A percentile compares a stretch with the other conserved stretches of the same genome.
Evolutionary conservation across 2,329 filamentous ascomycete species (phyloP).

Genomic region (Claviceps arundinis): DNA sequence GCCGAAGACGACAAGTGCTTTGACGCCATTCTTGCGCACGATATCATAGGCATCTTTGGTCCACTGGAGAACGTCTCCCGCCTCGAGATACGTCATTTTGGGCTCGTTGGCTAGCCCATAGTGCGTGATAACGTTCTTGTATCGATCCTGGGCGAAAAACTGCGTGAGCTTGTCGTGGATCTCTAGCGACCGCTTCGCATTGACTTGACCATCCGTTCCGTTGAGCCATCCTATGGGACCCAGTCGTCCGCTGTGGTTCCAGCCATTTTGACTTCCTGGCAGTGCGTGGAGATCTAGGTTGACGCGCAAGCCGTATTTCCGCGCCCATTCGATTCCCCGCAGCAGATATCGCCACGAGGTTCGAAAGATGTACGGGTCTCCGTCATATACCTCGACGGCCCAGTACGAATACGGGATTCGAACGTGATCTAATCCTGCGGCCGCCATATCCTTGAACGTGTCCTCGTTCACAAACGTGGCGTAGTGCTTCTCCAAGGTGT

Average conservation of each 20-base stretch:
- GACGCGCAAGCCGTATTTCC: slow-evolving; percentile 80
- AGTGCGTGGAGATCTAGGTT: slow-evolving; percentile 90
- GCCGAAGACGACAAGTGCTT: slow-evolving; percentile 66
- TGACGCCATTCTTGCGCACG: slow-evolving; percentile 64
- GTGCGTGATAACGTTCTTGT: slow-evolving; percentile 81
- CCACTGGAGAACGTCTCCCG: slow-evolving; percentile 61
- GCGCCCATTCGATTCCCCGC: slow-evolving; percentile 82
- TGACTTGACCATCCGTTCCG: slow-evolving; percentile 68
- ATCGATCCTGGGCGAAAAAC: slow-evolving; percentile 89
- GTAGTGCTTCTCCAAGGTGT: slow-evolving; percentile 81
- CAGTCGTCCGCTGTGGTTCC: slow-evolving; percentile 86
- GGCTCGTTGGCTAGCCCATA: slow-evolving; percentile 95
- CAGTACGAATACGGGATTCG: slow-evolving; percentile 93
- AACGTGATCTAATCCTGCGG: slow-evolving; percentile 89
- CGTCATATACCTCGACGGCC: slow-evolving; percentile 74
- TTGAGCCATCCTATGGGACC: slow-evolving; percentile 80
- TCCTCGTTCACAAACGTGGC: slow-evolving; percentile 74
- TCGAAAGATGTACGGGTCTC: slow-evolving; percentile 75
- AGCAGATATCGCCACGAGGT: slow-evolving; percentile 90
- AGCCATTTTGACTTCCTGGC: slow-evolving; percentile 90
- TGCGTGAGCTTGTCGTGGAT: slow-evolving; percentile 75
- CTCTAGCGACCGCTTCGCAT: slow-evolving; percentile 70
- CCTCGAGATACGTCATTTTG: slow-evolving; percentile 62
- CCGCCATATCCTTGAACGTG: slow-evolving; percentile 72
- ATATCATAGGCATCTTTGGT: slow-evolving; percentile 58